Conservation (phyloP, 768 basidiomycete genomes). For the Cyclocybe aegerita region DNA sequence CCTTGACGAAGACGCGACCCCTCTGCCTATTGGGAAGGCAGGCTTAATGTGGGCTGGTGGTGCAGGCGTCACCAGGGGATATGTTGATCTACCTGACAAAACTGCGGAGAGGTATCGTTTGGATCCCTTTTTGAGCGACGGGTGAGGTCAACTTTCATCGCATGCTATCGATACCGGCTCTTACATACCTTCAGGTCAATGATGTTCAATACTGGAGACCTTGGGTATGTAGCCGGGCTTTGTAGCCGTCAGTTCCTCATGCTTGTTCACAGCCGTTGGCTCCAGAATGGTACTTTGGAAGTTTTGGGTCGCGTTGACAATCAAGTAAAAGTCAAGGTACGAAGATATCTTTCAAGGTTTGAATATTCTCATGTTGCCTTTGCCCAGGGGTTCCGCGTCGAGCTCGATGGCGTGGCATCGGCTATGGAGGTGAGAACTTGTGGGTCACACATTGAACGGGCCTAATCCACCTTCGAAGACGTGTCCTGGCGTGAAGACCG, state of each 20-base stretch:
- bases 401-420: constrained; percentile 59
- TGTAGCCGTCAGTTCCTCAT: constrained; percentile 2
- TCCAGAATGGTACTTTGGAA: constrained; percentile 50
- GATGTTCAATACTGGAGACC: constrained; percentile 68
- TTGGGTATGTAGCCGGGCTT: constrained; percentile 34
- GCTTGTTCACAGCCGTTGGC: constrained; percentile 39
- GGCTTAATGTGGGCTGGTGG: constrained; percentile 66
- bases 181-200: constrained; percentile 22
- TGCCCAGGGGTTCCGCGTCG: constrained; percentile 59
- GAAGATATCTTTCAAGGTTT: not conserved
- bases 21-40: constrained; percentile 35
- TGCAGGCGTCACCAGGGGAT: constrained; percentile 53
- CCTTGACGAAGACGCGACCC: constrained; percentile 35
- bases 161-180: not conserved
- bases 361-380: not conserved
- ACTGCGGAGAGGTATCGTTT: constrained; percentile 47
- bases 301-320: constrained; percentile 62
- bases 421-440: constrained; percentile 50
- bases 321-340: constrained; percentile 62
- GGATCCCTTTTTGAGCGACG: constrained; percentile 51
- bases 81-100: constrained; percentile 54
- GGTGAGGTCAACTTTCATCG: constrained; percentile 30
- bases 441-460: not conserved
- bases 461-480: constrained; percentile 27
- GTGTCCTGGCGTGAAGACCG: constrained; percentile 40